A percentile compares a stretch with the other conserved stretches of the same genome.
These are phyloP conservation scores for Immersiporthe knoxdaviesiana DNA, from an alignment of 2,329 filamentous ascomycete genomes.

Conservation along the genomic window DNA sequence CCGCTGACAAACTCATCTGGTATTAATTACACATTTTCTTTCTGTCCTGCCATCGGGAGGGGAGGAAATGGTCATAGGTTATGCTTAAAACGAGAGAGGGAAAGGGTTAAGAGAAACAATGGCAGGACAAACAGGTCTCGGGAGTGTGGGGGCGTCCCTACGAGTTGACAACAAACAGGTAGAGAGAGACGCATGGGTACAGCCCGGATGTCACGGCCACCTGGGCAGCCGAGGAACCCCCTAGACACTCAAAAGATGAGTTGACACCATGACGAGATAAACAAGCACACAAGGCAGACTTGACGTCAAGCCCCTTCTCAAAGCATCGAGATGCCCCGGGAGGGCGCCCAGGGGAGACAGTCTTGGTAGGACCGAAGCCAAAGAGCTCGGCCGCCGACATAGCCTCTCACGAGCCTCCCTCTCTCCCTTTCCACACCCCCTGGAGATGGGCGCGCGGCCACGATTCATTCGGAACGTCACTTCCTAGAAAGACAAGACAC, in stretches of 20 bases:
- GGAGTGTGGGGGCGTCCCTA: conserved; percentile 11
- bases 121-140: background rate
- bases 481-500: background rate
- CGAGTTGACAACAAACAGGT: background rate
- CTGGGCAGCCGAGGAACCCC: too few relatives aligned
- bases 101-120: background rate
- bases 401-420: conserved; percentile 4
- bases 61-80: background rate
- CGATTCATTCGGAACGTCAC: conserved; percentile 18
- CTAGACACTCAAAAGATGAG: background rate
- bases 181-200: background rate
- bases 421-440: background rate
- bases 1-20: background rate
- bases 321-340: background rate
- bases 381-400: conserved; percentile 4
- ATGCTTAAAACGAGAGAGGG: background rate
- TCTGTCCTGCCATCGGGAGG: background rate
- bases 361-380: conserved; percentile 3
- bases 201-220: background rate
- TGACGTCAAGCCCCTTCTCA: conserved; percentile 16
- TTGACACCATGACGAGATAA: background rate
- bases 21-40: conserved; percentile 2
- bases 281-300: conserved; percentile 13
- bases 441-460: conserved; percentile 13
- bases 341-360: conserved; percentile 7